Conservation (phyloP, 768 basidiomycete genomes). For the Tulasnella sp. region DNA sequence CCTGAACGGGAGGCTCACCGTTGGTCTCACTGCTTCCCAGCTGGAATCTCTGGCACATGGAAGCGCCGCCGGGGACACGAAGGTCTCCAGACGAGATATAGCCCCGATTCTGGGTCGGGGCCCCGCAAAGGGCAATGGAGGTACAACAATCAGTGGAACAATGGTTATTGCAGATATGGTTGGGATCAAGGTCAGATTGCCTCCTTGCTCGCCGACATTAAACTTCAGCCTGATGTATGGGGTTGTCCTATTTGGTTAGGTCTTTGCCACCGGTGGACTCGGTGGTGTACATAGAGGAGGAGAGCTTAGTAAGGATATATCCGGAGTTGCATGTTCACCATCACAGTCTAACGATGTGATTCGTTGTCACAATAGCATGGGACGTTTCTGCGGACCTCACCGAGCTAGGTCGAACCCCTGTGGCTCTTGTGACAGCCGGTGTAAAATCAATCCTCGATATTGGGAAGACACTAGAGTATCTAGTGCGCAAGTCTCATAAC, state of each 20-base stretch:
- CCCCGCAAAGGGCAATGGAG: constrained; percentile 45
- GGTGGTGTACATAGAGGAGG: constrained; percentile 79
- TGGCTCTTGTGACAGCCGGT: constrained; percentile 86
- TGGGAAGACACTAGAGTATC: constrained; percentile 40
- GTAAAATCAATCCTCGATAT: constrained; percentile 94
- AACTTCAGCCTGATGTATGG: no score
- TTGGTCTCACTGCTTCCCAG: constrained; percentile 59
- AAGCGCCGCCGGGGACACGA: constrained; percentile 29
- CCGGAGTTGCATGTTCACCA: background rate
- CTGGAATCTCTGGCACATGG: constrained; percentile 56
- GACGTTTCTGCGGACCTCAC: constrained; percentile 91
- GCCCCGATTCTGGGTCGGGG: constrained; percentile 56
- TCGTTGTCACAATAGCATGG: constrained; percentile 46
- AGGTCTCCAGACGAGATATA: constrained; percentile 68
- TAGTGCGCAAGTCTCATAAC: constrained; percentile 22
- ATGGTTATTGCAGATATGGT: constrained; percentile 43
- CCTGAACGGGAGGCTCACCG: constrained; percentile 70
- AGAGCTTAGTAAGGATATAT: constrained; percentile 41
- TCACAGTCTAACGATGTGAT: background rate
- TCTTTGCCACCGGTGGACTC: constrained; percentile 87
- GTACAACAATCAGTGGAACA: constrained; percentile 40
- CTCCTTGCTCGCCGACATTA: constrained; percentile 4
- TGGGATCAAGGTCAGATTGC: constrained; percentile 62
- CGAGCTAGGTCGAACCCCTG: constrained; percentile 79
- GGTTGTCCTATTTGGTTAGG: no score